Evolutionary conservation across 2,329 filamentous ascomycete genomes (phyloP).

Genomic region (Venturia carpophila): DNA sequence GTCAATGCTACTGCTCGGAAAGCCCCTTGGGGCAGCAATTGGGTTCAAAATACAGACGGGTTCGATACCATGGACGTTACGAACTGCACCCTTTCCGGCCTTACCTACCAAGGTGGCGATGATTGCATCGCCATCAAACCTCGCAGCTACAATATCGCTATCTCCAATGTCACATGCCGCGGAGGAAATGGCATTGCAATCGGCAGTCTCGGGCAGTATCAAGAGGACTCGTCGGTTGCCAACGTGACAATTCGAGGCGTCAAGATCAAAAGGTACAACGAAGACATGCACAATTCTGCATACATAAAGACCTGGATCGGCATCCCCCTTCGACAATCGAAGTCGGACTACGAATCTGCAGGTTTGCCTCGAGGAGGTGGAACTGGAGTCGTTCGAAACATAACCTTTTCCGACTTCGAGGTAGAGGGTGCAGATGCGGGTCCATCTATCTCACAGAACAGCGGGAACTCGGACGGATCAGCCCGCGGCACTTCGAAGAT

Average conservation of each 20-base stretch:
- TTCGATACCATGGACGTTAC: slow-evolving; percentile 50
- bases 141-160: slow-evolving; percentile 51
- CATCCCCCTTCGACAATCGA: slow-evolving; percentile 36
- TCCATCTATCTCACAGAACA: slow-evolving; percentile 41
- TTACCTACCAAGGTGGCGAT: slow-evolving; percentile 51
- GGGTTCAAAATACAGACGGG: slow-evolving; percentile 52
- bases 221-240: slow-evolving; percentile 45
- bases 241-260: slow-evolving; percentile 44
- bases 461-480: slow-evolving; percentile 41
- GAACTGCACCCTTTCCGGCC: slow-evolving; percentile 44
- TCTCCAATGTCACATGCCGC: slow-evolving; percentile 48
- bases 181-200: slow-evolving; percentile 47
- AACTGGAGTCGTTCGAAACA: slow-evolving; percentile 46
- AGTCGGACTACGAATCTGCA: slow-evolving; percentile 42
- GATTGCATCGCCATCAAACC: slow-evolving; percentile 56
- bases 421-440: slow-evolving; percentile 40
- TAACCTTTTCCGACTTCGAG: slow-evolving; percentile 46
- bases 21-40: slow-evolving; percentile 46
- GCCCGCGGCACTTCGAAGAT: slow-evolving; percentile 44
- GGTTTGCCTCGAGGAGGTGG: slow-evolving; percentile 44
- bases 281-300: slow-evolving; percentile 41
- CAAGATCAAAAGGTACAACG: slow-evolving; percentile 38
- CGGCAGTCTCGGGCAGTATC: slow-evolving; percentile 48
- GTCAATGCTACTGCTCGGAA: slow-evolving; percentile 44
- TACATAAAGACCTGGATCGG: slow-evolving; percentile 54